Conservation (phyloP, 192 early-diverging fungal genomes). For the Funneliformis mosseae region DNA sequence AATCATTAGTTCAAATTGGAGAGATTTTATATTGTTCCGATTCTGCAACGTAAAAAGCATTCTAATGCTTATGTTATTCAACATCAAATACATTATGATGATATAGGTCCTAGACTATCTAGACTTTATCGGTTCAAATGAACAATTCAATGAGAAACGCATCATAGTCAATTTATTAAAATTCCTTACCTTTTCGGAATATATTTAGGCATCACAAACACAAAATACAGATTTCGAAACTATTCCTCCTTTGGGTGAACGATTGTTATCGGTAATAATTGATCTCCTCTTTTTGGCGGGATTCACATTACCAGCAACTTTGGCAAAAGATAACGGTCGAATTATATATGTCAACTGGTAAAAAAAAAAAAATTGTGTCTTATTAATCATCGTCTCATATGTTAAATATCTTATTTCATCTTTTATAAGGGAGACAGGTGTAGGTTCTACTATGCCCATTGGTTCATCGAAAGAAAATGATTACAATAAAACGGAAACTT, state of each 20-base stretch:
- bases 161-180: not conserved
- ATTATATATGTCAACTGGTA: conserved; percentile 74
- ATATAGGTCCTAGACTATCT: too few species aligned
- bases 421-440: conserved; percentile 61
- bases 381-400: not conserved
- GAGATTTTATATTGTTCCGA: too few species aligned
- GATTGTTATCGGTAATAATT: conserved; percentile 52
- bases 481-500: conserved; percentile 73
- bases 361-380: not conserved
- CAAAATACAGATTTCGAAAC: conserved; percentile 26
- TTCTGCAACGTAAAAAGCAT: too few species aligned
- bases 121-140: too few species aligned
- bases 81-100: too few species aligned
- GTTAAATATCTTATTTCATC: not conserved
- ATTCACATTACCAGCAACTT: conserved; percentile 66
- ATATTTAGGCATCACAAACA: not conserved
- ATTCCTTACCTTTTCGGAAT: not conserved
- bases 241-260: conserved; percentile 50
- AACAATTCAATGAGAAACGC: too few species aligned
- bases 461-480: conserved; percentile 68
- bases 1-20: too few species aligned
- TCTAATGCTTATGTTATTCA: too few species aligned
- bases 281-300: conserved; percentile 69
- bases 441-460: conserved; percentile 71
- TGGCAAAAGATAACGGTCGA: conserved; percentile 37